phyloP scores from a whole-genome alignment of 805 yeast species.

The Ogataea zsoltii region DNA sequence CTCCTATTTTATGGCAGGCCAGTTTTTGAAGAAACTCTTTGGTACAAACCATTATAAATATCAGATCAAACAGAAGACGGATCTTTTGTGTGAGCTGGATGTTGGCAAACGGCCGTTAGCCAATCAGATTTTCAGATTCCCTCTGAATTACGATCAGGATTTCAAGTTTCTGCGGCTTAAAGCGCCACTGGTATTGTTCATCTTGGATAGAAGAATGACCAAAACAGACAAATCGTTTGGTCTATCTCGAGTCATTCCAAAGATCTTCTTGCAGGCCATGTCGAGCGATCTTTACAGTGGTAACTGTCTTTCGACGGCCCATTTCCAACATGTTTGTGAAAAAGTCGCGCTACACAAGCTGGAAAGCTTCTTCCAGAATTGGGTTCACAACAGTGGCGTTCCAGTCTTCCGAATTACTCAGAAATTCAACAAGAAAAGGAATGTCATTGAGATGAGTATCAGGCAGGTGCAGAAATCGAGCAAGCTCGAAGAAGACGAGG shows the following conservation, averaged over 20 bases:
- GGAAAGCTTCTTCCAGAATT: slow-evolving; percentile 83
- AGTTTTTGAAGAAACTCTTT: slow-evolving; percentile 67
- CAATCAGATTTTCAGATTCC: slow-evolving; percentile 62
- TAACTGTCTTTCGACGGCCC: slow-evolving; percentile 70
- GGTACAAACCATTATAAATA: slow-evolving; percentile 83
- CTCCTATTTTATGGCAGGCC: slow-evolving; percentile 76
- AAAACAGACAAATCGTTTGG: slow-evolving; percentile 96
- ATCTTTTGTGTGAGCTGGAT: slow-evolving; percentile 70
- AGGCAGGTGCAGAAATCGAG: slow-evolving; percentile 80
- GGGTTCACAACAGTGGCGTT: slow-evolving; percentile 88
- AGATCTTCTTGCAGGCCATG: slow-evolving; percentile 90
- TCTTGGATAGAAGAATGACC: slow-evolving; percentile 89
- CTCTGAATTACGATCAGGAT: slow-evolving; percentile 57
- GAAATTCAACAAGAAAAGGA: slow-evolving; percentile 87
- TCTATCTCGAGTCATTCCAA: slow-evolving; percentile 85
- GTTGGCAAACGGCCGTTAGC: slow-evolving; percentile 83
- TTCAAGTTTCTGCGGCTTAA: slow-evolving; percentile 71
- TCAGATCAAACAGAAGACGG: slow-evolving; percentile 63
- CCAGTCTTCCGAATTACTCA: slow-evolving; percentile 90
- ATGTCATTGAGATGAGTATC: slow-evolving; percentile 92
- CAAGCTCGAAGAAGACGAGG: slow-evolving; percentile 19
- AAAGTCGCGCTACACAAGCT: slow-evolving; percentile 85
- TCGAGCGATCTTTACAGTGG: slow-evolving; percentile 87
- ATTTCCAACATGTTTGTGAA: slow-evolving; percentile 93
- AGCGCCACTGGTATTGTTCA: slow-evolving; percentile 81